phyloP scores from a whole-genome alignment of 371 early-diverging fungal species.

The Rhizopus sp. region DNA sequence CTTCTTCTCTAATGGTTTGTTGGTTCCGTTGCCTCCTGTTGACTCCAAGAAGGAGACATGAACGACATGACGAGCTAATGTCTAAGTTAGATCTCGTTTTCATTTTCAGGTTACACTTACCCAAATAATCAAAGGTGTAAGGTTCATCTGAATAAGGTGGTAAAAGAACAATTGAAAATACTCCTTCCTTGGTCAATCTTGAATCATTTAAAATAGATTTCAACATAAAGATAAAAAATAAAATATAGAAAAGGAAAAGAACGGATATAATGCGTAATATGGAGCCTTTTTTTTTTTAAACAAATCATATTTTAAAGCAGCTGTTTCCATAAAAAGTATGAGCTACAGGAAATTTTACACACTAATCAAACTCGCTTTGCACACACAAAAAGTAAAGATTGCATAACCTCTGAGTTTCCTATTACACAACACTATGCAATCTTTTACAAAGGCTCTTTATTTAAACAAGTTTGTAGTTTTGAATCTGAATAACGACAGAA shows the following conservation, averaged over 20 bases:
- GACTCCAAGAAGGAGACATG: background rate
- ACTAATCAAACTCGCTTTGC: too few relatives aligned
- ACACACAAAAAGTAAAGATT: too few relatives aligned
- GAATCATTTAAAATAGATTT: conserved; percentile 15
- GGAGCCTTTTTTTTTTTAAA: too few relatives aligned
- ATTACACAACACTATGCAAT: too few relatives aligned
- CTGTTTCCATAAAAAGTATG: too few relatives aligned
- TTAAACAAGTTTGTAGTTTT: too few relatives aligned
- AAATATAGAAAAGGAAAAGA: background rate
- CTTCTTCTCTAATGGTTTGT: background rate
- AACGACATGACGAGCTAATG: conserved; percentile 1
- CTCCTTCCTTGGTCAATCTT: conserved; percentile 12
- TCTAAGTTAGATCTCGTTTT: background rate
- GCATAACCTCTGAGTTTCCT: too few relatives aligned
- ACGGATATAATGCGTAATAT: background rate
- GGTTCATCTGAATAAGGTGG: conserved; percentile 22
- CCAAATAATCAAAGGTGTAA: conserved; percentile 28
- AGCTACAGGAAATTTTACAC: too few relatives aligned
- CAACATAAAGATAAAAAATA: background rate
- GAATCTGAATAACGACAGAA: too few relatives aligned
- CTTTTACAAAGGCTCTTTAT: too few relatives aligned
- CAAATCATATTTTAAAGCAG: too few relatives aligned
- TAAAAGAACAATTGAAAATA: conserved; percentile 25
- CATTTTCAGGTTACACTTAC: conserved; percentile 12
- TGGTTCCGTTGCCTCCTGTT: background rate